These are phyloP conservation scores for Schoenoplectus triqueter DNA, from an alignment of 202 grass and related monocot genomes.

Conservation along the genomic window DNA sequence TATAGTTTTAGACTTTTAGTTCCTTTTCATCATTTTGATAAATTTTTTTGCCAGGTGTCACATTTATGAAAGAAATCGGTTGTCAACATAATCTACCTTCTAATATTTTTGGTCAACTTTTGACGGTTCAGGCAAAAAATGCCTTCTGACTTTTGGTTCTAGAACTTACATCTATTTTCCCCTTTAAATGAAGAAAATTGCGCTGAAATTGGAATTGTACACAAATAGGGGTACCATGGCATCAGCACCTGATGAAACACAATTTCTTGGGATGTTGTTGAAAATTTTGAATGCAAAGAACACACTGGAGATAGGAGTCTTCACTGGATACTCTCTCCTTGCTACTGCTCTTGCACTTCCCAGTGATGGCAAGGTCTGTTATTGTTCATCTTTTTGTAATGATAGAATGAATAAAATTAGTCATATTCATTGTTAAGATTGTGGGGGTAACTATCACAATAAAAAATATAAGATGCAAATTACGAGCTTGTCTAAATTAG, in stretches of 20 bases:
- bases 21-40: not conserved
- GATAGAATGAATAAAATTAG: not conserved
- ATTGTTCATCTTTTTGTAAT: not conserved
- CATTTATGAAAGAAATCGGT: not conserved
- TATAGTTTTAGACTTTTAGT: not conserved
- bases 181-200: not conserved
- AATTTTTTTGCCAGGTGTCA: not conserved
- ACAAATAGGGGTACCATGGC: constrained; percentile 46
- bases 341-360: constrained; percentile 66
- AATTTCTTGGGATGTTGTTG: constrained; percentile 53
- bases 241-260: constrained; percentile 57
- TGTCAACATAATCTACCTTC: not conserved
- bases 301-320: constrained; percentile 70
- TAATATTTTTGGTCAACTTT: not conserved
- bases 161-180: not conserved
- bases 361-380: constrained; percentile 50
- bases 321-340: constrained; percentile 67
- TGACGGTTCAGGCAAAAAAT: not conserved
- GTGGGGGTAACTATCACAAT: not conserved
- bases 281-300: constrained; percentile 62
- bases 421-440: not conserved
- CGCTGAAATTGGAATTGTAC: not conserved
- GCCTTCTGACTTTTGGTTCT: not conserved
- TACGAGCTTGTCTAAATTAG: not conserved
- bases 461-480: constrained; percentile 12